Conservation (phyloP, 179 eudicot species). For the Actinidia polygama region DNA sequence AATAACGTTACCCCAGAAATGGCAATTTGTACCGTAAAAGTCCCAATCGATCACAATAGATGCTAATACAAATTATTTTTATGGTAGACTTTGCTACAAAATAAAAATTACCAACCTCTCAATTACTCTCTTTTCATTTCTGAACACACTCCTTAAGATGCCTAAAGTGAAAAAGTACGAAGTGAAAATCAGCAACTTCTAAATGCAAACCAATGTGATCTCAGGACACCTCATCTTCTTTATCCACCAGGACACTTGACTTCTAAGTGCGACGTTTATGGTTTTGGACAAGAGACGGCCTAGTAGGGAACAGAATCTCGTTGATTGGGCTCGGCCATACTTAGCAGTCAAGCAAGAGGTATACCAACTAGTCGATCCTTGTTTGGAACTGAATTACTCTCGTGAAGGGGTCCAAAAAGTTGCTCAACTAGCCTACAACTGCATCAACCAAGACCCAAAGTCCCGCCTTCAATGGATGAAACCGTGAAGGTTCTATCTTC, state of each 20-base stretch:
- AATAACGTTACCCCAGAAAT: no score
- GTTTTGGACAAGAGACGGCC: constrained; percentile 69
- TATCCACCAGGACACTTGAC: constrained; percentile 53
- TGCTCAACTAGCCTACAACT: constrained; percentile 45
- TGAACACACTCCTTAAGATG: no score
- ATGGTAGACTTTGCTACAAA: no score
- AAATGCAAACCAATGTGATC: no score
- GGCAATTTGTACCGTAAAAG: no score
- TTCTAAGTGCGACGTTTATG: constrained; percentile 57
- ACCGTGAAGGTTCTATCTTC: constrained; percentile 39
- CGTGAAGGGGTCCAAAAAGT: constrained; percentile 56
- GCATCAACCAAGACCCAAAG: constrained; percentile 54
- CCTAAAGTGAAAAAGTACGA: no score
- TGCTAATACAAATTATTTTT: no score
- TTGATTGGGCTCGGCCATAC: constrained; percentile 59
- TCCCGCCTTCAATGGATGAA: constrained; percentile 65
- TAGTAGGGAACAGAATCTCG: constrained; percentile 58
- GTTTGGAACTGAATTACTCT: constrained; percentile 54
- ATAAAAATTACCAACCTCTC: no score
- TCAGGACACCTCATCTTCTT: neutral
- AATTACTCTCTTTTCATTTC: no score
- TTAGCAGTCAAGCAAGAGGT: constrained; percentile 52
- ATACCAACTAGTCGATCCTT: constrained; percentile 54
- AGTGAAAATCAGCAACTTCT: no score
- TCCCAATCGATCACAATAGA: no score